These are phyloP conservation scores for Hirsutella minnesotensis DNA, from an alignment of 2,329 filamentous ascomycete genomes.

Conservation along the genomic window DNA sequence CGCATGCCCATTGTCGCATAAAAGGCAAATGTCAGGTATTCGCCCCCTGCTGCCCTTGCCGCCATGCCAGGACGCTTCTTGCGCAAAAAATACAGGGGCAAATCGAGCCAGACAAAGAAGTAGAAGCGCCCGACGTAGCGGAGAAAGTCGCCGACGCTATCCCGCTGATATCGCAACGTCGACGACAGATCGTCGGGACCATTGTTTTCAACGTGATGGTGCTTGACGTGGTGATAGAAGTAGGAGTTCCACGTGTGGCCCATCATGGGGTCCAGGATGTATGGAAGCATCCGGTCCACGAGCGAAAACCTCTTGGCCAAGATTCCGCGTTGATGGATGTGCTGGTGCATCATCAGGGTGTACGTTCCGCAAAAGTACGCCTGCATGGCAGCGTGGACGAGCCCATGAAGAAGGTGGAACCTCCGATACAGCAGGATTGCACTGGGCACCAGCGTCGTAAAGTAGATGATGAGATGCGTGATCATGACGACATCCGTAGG, in stretches of 20 bases:
- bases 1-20: constrained; percentile 35
- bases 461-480: constrained; percentile 63
- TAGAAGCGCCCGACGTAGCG: constrained; percentile 64
- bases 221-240: constrained; percentile 78
- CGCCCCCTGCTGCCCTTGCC: constrained; percentile 46
- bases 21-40: constrained; percentile 42
- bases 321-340: constrained; percentile 67
- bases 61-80: constrained; percentile 47
- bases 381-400: constrained; percentile 54
- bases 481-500: constrained; percentile 68
- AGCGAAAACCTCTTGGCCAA: constrained; percentile 40
- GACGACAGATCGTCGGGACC: constrained; percentile 65
- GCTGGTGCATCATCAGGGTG: constrained; percentile 74
- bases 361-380: constrained; percentile 60
- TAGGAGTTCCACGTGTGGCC: constrained; percentile 81
- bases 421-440: constrained; percentile 51
- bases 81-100: constrained; percentile 60
- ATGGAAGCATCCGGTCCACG: constrained; percentile 58
- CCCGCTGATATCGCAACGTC: constrained; percentile 65
- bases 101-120: constrained; percentile 61
- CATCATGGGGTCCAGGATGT: constrained; percentile 63
- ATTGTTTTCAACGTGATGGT: constrained; percentile 74
- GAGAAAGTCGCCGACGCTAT: constrained; percentile 53
- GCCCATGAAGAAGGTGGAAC: constrained; percentile 57
- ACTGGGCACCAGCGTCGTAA: constrained; percentile 57